Base-by-base conservation (phyloP, 163 green algal species). In the Prototheca stagnorum region DNA sequence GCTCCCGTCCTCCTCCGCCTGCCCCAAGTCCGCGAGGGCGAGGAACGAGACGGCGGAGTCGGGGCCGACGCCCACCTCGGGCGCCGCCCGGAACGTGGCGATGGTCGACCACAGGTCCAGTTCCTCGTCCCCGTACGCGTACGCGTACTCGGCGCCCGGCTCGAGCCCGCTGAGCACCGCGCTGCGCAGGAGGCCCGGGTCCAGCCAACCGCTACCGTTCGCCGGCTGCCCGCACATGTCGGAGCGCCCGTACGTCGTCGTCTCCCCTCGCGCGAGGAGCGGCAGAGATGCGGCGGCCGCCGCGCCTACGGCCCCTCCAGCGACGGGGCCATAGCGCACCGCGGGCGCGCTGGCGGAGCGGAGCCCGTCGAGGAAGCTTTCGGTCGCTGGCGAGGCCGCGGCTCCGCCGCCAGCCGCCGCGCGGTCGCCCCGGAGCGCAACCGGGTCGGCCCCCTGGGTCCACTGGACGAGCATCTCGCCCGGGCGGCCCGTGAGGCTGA, bases 1-100 rank as follows among this genome's bases (percentile, higher is more conserved):
- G 25, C 62, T 73, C 15, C 65, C 70, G 42, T 88, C 72, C 6
- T 51, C 49, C 54, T 85, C 74, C 0, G 51, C 73, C 48, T 84
- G 64, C 2, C 80, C 80, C 61, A 86, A 58, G 54, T 91, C 80
- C 21, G 77, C 78, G 6, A 85, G 45, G 5, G 67, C 71, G 39
- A 88, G 55, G n/a, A 87, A 44, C n/a, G 48, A 55, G 4, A 87
- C 65, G 2, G 35, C 37, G 6, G 54, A 24, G 5, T 68, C 27
- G 0, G 62, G 54, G 12, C 73, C 75, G 0, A 51, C 31, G 3
- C 33, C 19, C 1, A 5, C 31, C 21, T 12, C 21, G 19, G 41
- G 17, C 31, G 41, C 41, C 31, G 31, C 31, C 11, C 31, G 31
- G 31, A 37, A n/a, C 3, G 26, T 15, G 17, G 3, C 47, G n/a